These are phyloP conservation scores for Eucalyptus leucophloia DNA, from an alignment of 345 rosid species.

Conservation along the genomic window DNA sequence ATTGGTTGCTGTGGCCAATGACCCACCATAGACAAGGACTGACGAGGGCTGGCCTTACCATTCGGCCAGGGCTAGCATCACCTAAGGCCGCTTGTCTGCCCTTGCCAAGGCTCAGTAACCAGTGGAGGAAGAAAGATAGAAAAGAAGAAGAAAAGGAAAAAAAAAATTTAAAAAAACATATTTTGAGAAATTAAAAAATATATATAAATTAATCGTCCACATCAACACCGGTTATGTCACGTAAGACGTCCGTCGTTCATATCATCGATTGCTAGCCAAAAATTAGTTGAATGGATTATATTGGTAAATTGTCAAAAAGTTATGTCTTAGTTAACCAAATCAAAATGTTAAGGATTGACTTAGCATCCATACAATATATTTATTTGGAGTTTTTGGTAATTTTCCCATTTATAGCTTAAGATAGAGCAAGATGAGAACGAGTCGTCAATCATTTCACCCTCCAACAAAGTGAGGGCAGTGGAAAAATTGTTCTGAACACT, in stretches of 20 bases:
- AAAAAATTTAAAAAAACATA: too few relatives aligned
- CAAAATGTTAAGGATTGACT: background rate
- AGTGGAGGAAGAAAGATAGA: too few relatives aligned
- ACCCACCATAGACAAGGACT: too few relatives aligned
- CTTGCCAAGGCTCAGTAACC: too few relatives aligned
- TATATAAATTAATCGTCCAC: too few relatives aligned
- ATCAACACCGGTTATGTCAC: too few relatives aligned
- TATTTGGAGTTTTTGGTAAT: background rate
- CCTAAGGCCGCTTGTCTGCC: too few relatives aligned
- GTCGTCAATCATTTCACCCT: background rate
- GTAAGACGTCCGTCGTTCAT: fast-evolving
- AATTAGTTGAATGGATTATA: background rate
- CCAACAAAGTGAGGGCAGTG: background rate
- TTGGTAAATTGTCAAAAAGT: background rate
- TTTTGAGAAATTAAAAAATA: too few relatives aligned
- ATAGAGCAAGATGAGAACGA: background rate
- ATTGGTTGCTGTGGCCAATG: background rate
- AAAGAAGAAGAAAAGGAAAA: background rate
- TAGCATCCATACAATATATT: fast-evolving
- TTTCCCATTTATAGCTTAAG: background rate
- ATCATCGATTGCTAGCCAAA: background rate
- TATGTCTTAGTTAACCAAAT: background rate
- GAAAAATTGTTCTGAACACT: background rate
- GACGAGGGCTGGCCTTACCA: too few relatives aligned
- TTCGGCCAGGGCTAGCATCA: too few relatives aligned